Evolutionary conservation across 2,329 filamentous ascomycete species (phyloP).

Genomic region (Phyllosticta citrichinensis): DNA sequence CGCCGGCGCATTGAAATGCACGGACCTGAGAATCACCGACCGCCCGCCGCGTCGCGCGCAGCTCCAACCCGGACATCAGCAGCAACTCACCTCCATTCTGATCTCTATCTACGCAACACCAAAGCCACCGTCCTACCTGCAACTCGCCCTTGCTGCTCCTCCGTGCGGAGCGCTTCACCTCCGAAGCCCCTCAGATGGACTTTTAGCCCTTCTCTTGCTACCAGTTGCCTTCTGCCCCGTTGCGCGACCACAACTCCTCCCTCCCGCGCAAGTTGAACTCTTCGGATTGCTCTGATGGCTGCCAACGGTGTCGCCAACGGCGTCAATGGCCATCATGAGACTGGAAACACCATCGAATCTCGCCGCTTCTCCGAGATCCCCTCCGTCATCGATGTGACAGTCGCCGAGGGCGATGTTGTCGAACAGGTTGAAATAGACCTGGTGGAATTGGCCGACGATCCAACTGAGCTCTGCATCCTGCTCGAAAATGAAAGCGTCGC

Average conservation of each 20-base stretch:
- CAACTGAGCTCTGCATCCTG: constrained; percentile 86
- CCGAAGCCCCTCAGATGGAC: background rate
- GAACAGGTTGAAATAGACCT: constrained; percentile 86
- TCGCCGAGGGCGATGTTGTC: constrained; percentile 51
- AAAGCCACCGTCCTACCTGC: background rate
- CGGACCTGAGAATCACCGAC: background rate
- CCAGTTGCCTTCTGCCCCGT: background rate
- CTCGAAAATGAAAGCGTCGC: constrained; percentile 89
- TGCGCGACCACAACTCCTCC: background rate
- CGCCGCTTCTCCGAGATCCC: constrained; percentile 11
- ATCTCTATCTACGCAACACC: background rate
- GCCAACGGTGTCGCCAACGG: constrained; percentile 9
- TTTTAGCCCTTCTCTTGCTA: background rate
- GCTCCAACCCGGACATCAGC: background rate
- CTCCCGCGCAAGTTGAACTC: background rate
- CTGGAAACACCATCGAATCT: constrained; percentile 2
- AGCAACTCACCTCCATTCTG: background rate
- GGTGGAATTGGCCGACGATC: constrained; percentile 82
- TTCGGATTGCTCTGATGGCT: constrained; percentile 1
- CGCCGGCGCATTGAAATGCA: background rate
- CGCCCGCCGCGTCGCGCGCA: background rate
- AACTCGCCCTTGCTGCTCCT: background rate
- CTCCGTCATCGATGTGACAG: constrained; percentile 38
- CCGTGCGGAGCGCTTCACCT: background rate
- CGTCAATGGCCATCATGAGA: constrained; percentile 4